Percentiles rank a stretch among this genome's conserved stretches.
phyloP scores from a whole-genome alignment of 2,329 filamentous ascomycete genomes.

The Fusarium liriodendri region DNA sequence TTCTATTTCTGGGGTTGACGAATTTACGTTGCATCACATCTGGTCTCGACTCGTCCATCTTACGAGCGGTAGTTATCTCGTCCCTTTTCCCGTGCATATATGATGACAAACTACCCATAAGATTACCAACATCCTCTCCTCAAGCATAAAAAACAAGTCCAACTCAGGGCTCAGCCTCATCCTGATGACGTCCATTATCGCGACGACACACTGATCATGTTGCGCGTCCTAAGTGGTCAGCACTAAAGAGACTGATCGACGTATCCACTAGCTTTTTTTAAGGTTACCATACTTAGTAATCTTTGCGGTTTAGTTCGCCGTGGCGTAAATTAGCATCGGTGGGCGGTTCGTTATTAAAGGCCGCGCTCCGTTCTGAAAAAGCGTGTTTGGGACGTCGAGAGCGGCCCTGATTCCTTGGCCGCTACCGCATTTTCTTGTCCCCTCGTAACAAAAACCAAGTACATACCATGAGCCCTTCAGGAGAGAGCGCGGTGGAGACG shows the following conservation, averaged over 20 bases:
- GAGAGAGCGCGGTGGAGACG: neutral
- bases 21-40: neutral
- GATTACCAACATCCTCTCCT: neutral
- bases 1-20: neutral
- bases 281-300: slow-evolving; percentile 5
- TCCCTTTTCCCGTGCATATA: neutral
- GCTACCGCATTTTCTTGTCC: neutral
- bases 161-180: neutral
- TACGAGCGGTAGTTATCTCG: neutral
- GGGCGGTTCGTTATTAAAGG: slow-evolving; percentile 16
- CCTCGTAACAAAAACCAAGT: neutral
- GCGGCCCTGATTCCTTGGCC: slow-evolving; percentile 1
- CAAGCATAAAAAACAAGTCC: neutral
- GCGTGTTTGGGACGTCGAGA: neutral
- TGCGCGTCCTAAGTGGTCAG: neutral
- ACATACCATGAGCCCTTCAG: slow-evolving; percentile 4
- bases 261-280: neutral
- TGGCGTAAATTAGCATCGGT: slow-evolving; percentile 1
- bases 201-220: neutral
- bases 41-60: neutral
- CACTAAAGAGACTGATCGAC: neutral
- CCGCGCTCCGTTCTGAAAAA: slow-evolving; percentile 9
- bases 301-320: neutral
- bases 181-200: neutral
- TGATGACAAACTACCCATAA: neutral